Conservation (phyloP, 257 asterid species). For the Paraleonurus japonicus region DNA sequence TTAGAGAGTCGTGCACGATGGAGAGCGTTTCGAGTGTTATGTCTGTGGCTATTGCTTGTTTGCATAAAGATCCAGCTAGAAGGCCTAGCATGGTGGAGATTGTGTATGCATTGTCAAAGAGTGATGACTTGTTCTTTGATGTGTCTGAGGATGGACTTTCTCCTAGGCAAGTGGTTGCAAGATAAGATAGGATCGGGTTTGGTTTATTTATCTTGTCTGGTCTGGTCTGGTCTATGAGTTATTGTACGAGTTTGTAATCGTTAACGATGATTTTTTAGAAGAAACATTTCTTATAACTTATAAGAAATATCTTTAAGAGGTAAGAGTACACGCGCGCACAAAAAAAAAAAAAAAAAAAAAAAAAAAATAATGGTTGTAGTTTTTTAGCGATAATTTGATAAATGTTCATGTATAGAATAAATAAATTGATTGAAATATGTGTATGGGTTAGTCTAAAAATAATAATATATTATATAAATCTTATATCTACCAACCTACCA, state of each 20-base stretch:
- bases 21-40: slow-evolving; percentile 63
- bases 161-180: slow-evolving; percentile 62
- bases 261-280: too few relatives aligned
- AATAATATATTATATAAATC: too few relatives aligned
- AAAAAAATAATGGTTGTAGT: too few relatives aligned
- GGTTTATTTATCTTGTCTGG: neutral
- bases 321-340: too few relatives aligned
- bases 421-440: too few relatives aligned
- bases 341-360: too few relatives aligned
- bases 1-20: slow-evolving; percentile 43
- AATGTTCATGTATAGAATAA: too few relatives aligned
- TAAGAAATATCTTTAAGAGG: too few relatives aligned
- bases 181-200: slow-evolving; percentile 49
- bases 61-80: slow-evolving; percentile 66
- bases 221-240: neutral
- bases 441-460: too few relatives aligned
- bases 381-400: too few relatives aligned
- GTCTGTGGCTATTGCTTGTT: slow-evolving; percentile 68
- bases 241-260: neutral
- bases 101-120: slow-evolving; percentile 85
- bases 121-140: slow-evolving; percentile 74
- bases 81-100: slow-evolving; percentile 95
- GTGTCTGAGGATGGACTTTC: slow-evolving; percentile 67
- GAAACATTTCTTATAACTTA: too few relatives aligned
- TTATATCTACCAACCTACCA: too few relatives aligned